Evolutionary conservation across 257 asterid genomes (phyloP).

Genomic region (Nicotiana benthamiana): DNA sequence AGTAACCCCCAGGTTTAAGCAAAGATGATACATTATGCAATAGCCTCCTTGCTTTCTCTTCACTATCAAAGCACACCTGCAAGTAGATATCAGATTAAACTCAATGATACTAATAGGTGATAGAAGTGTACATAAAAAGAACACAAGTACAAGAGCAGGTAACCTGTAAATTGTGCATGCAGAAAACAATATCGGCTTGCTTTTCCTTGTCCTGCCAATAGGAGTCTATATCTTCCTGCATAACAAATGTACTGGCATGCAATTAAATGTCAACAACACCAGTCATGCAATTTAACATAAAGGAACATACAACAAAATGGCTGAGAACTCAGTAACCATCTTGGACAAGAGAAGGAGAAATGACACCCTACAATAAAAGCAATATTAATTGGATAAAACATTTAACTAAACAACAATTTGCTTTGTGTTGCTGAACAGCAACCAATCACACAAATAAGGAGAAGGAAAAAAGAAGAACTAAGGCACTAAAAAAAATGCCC

Average conservation of each 20-base stretch:
- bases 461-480: not conserved
- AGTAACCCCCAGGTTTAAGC: constrained; percentile 95
- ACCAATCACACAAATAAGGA: not conserved
- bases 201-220: constrained; percentile 65
- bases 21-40: constrained; percentile 76
- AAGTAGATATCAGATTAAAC: not conserved
- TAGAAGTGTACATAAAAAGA: not conserved
- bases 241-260: constrained; percentile 10
- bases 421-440: not conserved
- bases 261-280: not conserved
- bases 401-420: not conserved
- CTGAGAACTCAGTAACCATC: not conserved
- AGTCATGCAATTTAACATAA: no score
- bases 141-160: constrained; percentile 11
- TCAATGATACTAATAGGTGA: not conserved
- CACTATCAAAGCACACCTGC: constrained; percentile 83
- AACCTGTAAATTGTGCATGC: constrained; percentile 96
- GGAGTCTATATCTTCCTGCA: constrained; percentile 67
- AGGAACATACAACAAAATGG: not conserved
- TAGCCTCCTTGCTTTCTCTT: constrained; percentile 72
- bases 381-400: not conserved
- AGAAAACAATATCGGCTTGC: constrained; percentile 73
- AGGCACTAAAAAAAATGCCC: not conserved
- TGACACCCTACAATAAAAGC: not conserved
- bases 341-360: not conserved